Percentiles rank a stretch among this genome's conserved stretches.
phyloP scores from a whole-genome alignment of 2,329 filamentous ascomycete species.

The Blastomyces silverae region DNA sequence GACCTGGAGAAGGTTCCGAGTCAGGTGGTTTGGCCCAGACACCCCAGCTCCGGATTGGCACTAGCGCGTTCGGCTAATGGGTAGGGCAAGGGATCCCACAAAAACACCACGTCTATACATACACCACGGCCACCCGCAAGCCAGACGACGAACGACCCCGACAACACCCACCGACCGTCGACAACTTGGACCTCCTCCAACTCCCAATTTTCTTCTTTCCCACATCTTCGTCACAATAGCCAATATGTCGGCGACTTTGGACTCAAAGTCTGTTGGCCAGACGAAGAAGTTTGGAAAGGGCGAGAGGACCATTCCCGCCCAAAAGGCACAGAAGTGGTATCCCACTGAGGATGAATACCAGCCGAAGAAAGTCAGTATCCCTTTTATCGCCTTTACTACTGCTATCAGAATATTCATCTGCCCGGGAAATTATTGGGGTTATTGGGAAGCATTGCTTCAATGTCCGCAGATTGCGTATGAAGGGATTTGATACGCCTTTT shows the following conservation, averaged over 20 bases:
- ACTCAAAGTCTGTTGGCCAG: conserved; percentile 39
- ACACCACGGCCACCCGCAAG: conserved; percentile 31
- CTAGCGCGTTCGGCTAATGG: conserved; percentile 37
- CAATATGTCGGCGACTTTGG: conserved; percentile 51
- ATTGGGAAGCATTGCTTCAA: neutral
- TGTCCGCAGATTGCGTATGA: neutral
- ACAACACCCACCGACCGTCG: conserved; percentile 38
- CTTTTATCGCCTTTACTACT: conserved; percentile 12
- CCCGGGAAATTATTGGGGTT: neutral
- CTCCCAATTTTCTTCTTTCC: conserved; percentile 26
- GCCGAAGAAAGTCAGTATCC: conserved; percentile 82
- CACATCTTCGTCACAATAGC: conserved; percentile 39
- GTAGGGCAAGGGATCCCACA: conserved; percentile 42
- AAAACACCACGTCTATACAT: conserved; percentile 37
- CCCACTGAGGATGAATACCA: conserved; percentile 83
- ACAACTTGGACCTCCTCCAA: conserved; percentile 36
- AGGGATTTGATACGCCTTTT: neutral
- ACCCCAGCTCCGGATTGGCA: conserved; percentile 28
- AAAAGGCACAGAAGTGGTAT: conserved; percentile 99
- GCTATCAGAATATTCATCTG: neutral
- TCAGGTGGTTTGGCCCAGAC: conserved; percentile 14
- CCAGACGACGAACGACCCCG: conserved; percentile 26
- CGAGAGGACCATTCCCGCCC: conserved; percentile 78
- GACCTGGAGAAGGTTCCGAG: conserved; percentile 7
- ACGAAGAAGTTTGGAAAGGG: conserved; percentile 98